Evolutionary conservation across 1,284 basidiomycete species (phyloP), one percentile per base, ranked within the genome.

Genomic region (Tilletiopsis washingtonensis): DNA sequence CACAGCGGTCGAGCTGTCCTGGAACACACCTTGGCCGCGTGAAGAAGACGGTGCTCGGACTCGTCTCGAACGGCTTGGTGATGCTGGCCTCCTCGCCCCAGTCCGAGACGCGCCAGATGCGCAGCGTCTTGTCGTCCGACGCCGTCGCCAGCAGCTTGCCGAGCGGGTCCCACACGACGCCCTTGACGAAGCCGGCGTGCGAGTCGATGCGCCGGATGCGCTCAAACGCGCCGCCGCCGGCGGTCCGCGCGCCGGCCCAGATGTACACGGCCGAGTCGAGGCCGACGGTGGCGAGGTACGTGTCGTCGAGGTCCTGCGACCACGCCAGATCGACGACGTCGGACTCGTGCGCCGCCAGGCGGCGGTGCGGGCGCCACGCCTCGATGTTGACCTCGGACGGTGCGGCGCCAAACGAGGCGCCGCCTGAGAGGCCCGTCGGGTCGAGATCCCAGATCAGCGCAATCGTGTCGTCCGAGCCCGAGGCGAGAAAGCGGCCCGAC

Each of bases 361-460:
- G 81, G 56, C 89, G 88, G 63, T 91, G 74, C 3, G 91, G 87
- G 70, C 91, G 93, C 93, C 93, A 98, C 29, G 86, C 88, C 75
- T 98, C 94, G n/a, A 96, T 81, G 45, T 68, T 64, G 44, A 57
- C 54, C 43, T 71, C 69, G 32, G 55, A 58, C 6, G 26, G 49
- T 15, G 21, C 40, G 2, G 63, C 64, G 20, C 69, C 67, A 37
- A 71, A 70, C 43, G 59, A 58, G 24, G 53, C 52, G 27, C 59
- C 60, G 24, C 40, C 43, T 5, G 60, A 54, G 44, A 57, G 51
- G 17, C 62, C 63, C 27, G 62, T 53, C 4, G 56, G 56, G 46
- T 98, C 91, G 38, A 93, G 80, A 68, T 93, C 89, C 93, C 93
- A 99, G 46, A 99, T 84, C 82, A 98, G 87, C 21, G 93, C 83